These are phyloP conservation scores for Mycena latifolia DNA, from an alignment of 768 basidiomycete genomes.

Conservation along the genomic window DNA sequence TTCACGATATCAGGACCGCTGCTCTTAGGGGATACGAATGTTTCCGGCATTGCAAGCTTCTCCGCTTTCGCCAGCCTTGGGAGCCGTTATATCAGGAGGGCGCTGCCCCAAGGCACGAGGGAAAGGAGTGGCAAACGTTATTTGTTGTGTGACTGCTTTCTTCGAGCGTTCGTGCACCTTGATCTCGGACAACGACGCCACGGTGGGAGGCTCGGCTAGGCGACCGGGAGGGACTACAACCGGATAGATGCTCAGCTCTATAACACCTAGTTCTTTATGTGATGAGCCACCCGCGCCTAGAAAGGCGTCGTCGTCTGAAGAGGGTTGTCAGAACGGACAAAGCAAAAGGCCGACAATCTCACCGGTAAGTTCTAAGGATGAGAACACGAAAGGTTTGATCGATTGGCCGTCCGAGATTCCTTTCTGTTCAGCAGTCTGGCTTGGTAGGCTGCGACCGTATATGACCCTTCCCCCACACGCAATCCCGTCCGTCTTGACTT, in stretches of 20 bases:
- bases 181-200: slow-evolving; percentile 42
- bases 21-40: neutral
- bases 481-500: slow-evolving; percentile 25
- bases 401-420: too few species aligned
- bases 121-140: slow-evolving; percentile 8
- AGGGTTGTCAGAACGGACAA: too few species aligned
- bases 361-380: slow-evolving; percentile 39
- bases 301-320: slow-evolving; percentile 39
- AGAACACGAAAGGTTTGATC: slow-evolving; percentile 36
- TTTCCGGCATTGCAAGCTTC: neutral
- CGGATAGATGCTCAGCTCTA: neutral
- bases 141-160: slow-evolving; percentile 33
- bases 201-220: too few species aligned
- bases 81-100: too few species aligned
- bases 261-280: slow-evolving; percentile 3
- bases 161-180: slow-evolving; percentile 28
- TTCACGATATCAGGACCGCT: slow-evolving; percentile 7
- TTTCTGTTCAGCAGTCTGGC: too few species aligned
- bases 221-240: neutral
- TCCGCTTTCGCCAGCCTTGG: slow-evolving; percentile 4
- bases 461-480: too few species aligned
- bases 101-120: too few species aligned
- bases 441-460: too few species aligned
- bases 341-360: neutral
- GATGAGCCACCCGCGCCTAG: slow-evolving; percentile 9